These are phyloP conservation scores for Colletotrichum paranaense DNA, from an alignment of 2,329 filamentous ascomycete species.

Conservation along the genomic window DNA sequence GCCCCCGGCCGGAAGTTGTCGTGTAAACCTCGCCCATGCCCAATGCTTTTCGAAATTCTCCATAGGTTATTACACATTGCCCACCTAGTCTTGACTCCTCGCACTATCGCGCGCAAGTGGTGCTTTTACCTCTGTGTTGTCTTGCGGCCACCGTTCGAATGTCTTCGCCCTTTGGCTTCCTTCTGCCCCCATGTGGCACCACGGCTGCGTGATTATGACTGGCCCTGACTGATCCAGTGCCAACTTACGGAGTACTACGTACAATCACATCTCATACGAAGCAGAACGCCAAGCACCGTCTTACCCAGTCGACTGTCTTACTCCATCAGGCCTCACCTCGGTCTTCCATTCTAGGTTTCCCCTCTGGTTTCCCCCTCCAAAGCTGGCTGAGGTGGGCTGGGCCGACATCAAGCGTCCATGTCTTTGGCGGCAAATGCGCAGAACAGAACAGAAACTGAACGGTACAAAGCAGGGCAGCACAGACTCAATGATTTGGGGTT, in stretches of 20 bases:
- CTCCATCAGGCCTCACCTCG: neutral
- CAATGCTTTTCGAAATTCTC: neutral
- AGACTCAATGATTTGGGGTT: neutral
- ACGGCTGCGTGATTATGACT: conserved; percentile 15
- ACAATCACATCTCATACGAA: conserved; percentile 1
- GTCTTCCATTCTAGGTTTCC: conserved; percentile 6
- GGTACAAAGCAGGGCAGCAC: neutral
- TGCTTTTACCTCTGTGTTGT: conserved; percentile 5
- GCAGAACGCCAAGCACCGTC: neutral
- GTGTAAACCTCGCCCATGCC: conserved; percentile 2
- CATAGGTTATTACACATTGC: conserved; percentile 1
- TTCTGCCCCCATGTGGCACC: conserved; percentile 20
- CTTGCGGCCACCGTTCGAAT: conserved; percentile 12
- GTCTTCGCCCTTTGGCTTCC: conserved; percentile 16
- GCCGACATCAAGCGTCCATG: neutral
- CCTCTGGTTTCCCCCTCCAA: neutral
- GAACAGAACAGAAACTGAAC: neutral
- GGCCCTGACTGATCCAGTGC: conserved; percentile 1
- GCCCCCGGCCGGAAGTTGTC: neutral
- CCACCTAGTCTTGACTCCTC: neutral
- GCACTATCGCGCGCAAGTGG: neutral
- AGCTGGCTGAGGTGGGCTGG: neutral
- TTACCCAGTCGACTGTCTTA: neutral
- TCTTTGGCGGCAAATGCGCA: neutral
- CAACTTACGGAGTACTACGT: neutral